Evolutionary conservation across 1,139 yeast genomes (phyloP).

Genomic region (Pneumocystis oryctolagi): DNA sequence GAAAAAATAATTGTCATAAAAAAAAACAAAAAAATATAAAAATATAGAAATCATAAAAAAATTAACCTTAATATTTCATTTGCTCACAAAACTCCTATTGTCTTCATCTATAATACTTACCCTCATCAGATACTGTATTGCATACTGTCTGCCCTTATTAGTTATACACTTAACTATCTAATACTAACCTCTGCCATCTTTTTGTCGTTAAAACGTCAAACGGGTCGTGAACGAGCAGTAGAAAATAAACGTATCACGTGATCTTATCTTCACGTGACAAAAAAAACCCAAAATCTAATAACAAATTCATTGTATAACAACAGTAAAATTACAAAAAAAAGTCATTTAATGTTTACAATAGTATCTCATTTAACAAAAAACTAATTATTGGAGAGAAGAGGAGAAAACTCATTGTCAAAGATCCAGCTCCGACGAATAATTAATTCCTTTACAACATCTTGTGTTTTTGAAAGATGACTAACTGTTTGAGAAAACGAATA

Average conservation of each 20-base stretch:
- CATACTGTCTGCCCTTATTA: not conserved
- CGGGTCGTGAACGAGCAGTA: not conserved
- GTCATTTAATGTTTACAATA: too few species aligned
- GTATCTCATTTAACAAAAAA: too few species aligned
- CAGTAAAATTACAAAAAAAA: too few species aligned
- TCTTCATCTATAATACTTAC: not conserved
- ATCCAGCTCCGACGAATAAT: constrained; percentile 9
- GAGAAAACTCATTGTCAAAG: not conserved
- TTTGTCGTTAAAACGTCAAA: not conserved
- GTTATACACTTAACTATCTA: not conserved
- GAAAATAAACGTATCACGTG: not conserved
- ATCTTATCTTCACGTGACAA: not conserved
- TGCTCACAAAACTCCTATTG: not conserved
- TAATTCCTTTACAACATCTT: constrained; percentile 6
- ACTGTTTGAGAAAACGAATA: constrained; percentile 5
- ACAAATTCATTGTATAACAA: too few species aligned
- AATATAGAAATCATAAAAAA: not conserved
- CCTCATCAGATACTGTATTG: not conserved
- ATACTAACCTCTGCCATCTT: not conserved
- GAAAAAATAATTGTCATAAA: too few species aligned
- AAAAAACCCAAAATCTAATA: too few species aligned
- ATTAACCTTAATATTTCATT: not conserved
- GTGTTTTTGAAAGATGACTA: constrained; percentile 8
- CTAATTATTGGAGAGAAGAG: not conserved
- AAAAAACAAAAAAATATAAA: too few species aligned